phyloP scores from a whole-genome alignment of 768 basidiomycete species.

The Ramaria sp. region DNA sequence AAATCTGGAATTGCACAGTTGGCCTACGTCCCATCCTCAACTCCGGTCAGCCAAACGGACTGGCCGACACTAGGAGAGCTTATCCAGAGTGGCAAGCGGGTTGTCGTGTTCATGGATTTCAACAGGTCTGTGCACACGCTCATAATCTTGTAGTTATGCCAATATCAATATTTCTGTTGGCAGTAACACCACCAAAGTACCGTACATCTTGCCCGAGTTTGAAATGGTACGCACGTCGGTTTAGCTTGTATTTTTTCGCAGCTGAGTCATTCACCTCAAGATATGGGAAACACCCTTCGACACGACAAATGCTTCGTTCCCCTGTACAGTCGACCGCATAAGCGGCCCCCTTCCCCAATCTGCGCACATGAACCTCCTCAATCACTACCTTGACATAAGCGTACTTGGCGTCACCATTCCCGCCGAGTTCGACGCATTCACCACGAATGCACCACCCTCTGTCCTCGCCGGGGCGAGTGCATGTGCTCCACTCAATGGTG shows the following conservation, averaged over 20 bases:
- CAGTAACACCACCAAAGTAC: constrained; percentile 16
- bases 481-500: constrained; percentile 33
- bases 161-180: too few relatives aligned
- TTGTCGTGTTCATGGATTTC: constrained; percentile 52
- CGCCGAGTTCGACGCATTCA: constrained; percentile 18
- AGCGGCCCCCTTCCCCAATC: constrained; percentile 33
- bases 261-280: constrained; percentile 15
- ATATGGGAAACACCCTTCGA: constrained; percentile 52
- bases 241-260: not conserved
- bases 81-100: constrained; percentile 46
- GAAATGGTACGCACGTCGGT: constrained; percentile 29
- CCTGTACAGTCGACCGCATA: constrained; percentile 43
- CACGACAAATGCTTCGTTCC: constrained; percentile 38
- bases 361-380: constrained; percentile 51
- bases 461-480: constrained; percentile 32
- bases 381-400: constrained; percentile 44
- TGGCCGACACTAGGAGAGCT: constrained; percentile 59
- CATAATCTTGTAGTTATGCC: too few relatives aligned
- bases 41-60: constrained; percentile 31
- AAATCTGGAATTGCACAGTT: constrained; percentile 29
- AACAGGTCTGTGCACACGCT: not conserved
- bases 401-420: constrained; percentile 20
- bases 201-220: constrained; percentile 49
- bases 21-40: constrained; percentile 41
- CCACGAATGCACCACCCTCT: constrained; percentile 23